Evolutionary conservation across 164 flowering plant species (phyloP).

Genomic region (Kalanchoe fedtschenkoi): DNA sequence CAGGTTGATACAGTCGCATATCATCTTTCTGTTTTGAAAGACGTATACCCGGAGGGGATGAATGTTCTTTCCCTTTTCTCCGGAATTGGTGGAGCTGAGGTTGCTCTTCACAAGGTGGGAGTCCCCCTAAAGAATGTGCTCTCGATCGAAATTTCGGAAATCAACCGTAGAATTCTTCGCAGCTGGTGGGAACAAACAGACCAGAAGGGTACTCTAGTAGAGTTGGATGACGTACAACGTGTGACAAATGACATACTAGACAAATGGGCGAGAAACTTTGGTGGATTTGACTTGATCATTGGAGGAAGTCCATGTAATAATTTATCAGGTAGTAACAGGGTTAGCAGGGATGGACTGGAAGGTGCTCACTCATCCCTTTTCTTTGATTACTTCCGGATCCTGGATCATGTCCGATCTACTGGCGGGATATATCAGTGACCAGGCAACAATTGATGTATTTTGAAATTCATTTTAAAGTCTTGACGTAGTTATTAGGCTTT

Average conservation of each 20-base stretch:
- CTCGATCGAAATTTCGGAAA: slow-evolving; percentile 70
- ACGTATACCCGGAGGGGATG: slow-evolving; percentile 53
- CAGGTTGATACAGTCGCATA: slow-evolving; percentile 86
- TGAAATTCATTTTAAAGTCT: too few relatives aligned
- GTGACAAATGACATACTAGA: slow-evolving; percentile 32
- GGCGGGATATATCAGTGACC: slow-evolving; percentile 17
- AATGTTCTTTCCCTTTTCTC: slow-evolving; percentile 71
- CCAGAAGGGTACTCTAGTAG: slow-evolving; percentile 47
- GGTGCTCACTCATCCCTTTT: slow-evolving; percentile 69
- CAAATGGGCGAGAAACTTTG: slow-evolving; percentile 28
- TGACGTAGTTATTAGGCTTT: too few relatives aligned
- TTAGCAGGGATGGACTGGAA: slow-evolving; percentile 67
- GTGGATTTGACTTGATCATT: slow-evolving; percentile 65
- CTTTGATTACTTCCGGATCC: slow-evolving; percentile 53
- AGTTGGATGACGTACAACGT: slow-evolving; percentile 44
- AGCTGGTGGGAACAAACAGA: slow-evolving; percentile 89
- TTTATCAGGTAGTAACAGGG: slow-evolving; percentile 67
- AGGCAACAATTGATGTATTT: too few relatives aligned
- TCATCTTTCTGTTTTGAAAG: slow-evolving; percentile 67
- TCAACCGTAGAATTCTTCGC: slow-evolving; percentile 44
- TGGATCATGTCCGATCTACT: slow-evolving; percentile 41
- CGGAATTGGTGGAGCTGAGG: slow-evolving; percentile 90
- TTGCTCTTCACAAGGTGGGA: slow-evolving; percentile 84
- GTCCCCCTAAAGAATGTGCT: slow-evolving; percentile 67
- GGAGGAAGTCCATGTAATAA: slow-evolving; percentile 94